A percentile compares a stretch with the other conserved stretches of the same genome.
Conservation (phyloP, 768 basidiomycete genomes). For the Tulasnella sp. region DNA sequence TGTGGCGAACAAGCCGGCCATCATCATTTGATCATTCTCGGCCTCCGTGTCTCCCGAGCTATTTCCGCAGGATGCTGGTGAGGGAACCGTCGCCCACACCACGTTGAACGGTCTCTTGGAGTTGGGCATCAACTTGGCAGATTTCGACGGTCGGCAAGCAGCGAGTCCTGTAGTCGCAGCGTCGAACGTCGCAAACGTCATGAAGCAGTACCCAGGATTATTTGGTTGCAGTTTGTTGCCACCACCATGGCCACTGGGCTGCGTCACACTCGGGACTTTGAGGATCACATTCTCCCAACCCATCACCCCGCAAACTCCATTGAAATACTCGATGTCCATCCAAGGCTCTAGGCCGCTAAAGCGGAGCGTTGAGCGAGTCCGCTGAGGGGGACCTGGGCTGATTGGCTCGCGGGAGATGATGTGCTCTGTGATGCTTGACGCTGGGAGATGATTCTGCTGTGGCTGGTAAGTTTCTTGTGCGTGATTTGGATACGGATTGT, state of each 20-base stretch:
- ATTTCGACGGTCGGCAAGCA: constrained; percentile 31
- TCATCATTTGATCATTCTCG: neutral
- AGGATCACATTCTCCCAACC: constrained; percentile 67
- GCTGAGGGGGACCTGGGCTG: neutral
- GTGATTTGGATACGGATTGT: too few relatives aligned
- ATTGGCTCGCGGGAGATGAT: neutral
- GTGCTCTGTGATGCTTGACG: constrained; percentile 4
- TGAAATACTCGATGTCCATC: constrained; percentile 96
- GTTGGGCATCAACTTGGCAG: constrained; percentile 62
- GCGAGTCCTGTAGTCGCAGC: constrained; percentile 61
- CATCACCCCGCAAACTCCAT: constrained; percentile 78
- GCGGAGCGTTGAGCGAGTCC: constrained; percentile 44
- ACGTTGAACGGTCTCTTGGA: constrained; percentile 71
- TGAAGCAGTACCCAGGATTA: constrained; percentile 81
- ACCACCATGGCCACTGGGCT: constrained; percentile 29
- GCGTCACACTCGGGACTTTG: constrained; percentile 57
- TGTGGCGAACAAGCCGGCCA: neutral
- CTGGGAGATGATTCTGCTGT: neutral
- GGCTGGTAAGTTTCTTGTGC: neutral
- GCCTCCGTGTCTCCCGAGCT: neutral
- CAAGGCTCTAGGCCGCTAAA: constrained; percentile 87
- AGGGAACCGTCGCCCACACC: constrained; percentile 47
- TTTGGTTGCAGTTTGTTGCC: constrained; percentile 53
- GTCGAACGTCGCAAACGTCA: constrained; percentile 66
- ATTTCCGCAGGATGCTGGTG: neutral